Base-by-base conservation (phyloP, 2,329 filamentous ascomycete species). In the Mycosphaerella sp. region DNA sequence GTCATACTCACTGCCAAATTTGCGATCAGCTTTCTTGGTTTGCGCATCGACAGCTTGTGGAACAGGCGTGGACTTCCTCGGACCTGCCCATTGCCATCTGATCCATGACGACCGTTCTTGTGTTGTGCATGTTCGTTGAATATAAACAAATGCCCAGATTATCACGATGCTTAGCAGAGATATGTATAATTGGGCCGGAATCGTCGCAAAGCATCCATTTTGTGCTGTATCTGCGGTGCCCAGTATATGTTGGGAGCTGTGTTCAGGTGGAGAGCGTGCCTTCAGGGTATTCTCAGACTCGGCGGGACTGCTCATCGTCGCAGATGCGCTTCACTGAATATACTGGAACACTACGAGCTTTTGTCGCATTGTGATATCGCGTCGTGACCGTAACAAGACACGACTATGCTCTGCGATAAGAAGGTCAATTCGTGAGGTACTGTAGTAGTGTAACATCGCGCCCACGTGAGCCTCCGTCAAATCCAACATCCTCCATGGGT, bases 1-100 rank as follows among this genome's bases (percentile, higher is more conserved):
- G 27, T 4, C 49, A 21, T 6, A 54, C 62, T 49, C 68, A 79
- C 77, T 74, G 64, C 78, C 77, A 14, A 68, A 70, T 44, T 71
- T 64, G 14, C 76, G 66, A 0, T 69, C 65, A 4, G 66, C 56
- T 50, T 69, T 52, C 61, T 69, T 69, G 49, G 63, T 64, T 13
- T 62, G 64, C 52, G 53, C 58, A 9, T 50, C 45, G 13, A 54
- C 56, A 55, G 35, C 55, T 14, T 49, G 56, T 21, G 57, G 50
- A 21, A 55, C 53, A 34, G 57, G 46, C 13, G 61, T 61, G 4
- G 69, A 68, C 53, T 76, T 77, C 59, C 79, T 74, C 6, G 72
- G 66, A 59, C 75, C 72, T 2, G 75, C 72, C 1, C 72, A 59
- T 12, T 52, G 53, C 37, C 28, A 17, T 16, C 48, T 46, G 17